These are phyloP conservation scores for Vanilla planifolia DNA, from an alignment of 106 monocot species.

Conservation along the genomic window DNA sequence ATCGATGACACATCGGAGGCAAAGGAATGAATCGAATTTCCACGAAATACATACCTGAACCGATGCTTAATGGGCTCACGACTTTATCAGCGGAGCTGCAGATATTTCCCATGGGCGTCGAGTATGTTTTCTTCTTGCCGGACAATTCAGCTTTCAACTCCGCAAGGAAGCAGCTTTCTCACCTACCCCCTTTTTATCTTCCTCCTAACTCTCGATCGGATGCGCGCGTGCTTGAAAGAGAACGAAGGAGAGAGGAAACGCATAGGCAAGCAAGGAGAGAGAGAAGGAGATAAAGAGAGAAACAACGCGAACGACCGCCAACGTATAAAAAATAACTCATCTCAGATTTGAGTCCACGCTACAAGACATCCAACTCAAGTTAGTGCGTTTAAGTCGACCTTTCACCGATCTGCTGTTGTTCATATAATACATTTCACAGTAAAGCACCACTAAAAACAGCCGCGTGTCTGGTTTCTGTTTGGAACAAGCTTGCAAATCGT, in stretches of 20 bases:
- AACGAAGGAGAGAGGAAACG: neutral
- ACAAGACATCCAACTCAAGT: no score
- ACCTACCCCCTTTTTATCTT: no score
- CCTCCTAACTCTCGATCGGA: no score
- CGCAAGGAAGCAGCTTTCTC: neutral
- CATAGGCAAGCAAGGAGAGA: neutral
- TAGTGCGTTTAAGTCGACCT: no score
- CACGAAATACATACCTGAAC: neutral
- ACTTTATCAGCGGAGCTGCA: slow-evolving; percentile 1
- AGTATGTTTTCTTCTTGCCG: neutral
- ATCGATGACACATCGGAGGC: neutral
- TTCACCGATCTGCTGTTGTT: no score
- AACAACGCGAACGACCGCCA: neutral
- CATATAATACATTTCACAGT: no score
- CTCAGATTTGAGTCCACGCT: no score
- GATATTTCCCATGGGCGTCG: slow-evolving; percentile 1
- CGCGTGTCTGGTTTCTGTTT: no score
- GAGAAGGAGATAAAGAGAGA: slow-evolving; percentile 1
- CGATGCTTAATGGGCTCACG: neutral
- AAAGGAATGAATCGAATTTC: neutral
- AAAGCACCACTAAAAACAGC: no score
- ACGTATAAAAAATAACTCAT: no score
- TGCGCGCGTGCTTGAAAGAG: neutral
- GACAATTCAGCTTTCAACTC: neutral
- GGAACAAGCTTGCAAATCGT: no score